phyloP scores from a whole-genome alignment of 352 stramenopile genomes.

The Phytopythium vexans region DNA sequence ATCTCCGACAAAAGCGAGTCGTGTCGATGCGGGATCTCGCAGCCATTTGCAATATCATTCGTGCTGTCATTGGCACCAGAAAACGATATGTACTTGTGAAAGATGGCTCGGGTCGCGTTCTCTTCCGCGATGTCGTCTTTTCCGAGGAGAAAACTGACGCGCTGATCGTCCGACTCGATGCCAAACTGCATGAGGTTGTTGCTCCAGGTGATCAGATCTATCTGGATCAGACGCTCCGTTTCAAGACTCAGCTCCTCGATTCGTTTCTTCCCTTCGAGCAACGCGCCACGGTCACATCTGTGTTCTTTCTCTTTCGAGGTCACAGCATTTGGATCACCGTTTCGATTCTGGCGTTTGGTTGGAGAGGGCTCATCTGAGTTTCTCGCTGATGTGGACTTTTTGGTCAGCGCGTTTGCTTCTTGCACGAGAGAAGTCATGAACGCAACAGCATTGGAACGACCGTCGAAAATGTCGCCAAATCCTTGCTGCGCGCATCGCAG shows the following conservation, averaged over 20 bases:
- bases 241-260: slow-evolving; percentile 33
- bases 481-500: slow-evolving; percentile 21
- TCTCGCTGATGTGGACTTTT: slow-evolving; percentile 9
- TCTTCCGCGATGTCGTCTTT: slow-evolving; percentile 35
- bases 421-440: slow-evolving; percentile 43
- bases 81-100: slow-evolving; percentile 52
- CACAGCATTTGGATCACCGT: too few relatives aligned
- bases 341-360: too few relatives aligned
- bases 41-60: background rate
- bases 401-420: slow-evolving; percentile 36
- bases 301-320: slow-evolving; percentile 10
- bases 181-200: slow-evolving; percentile 68
- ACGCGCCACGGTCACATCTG: slow-evolving; percentile 24
- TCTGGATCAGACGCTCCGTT: slow-evolving; percentile 36
- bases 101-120: slow-evolving; percentile 30
- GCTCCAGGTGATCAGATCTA: slow-evolving; percentile 59
- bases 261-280: slow-evolving; percentile 28
- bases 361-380: too few relatives aligned
- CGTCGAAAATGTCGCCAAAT: slow-evolving; percentile 42
- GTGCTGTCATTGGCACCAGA: background rate
- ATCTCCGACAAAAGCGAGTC: slow-evolving; percentile 55
- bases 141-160: slow-evolving; percentile 69
- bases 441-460: slow-evolving; percentile 32
- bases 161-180: slow-evolving; percentile 62
- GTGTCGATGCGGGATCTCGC: background rate